A percentile compares a stretch with the other conserved stretches of the same genome.
These are phyloP conservation scores for Pseudogymnoascus sp. DNA, from an alignment of 2,329 filamentous ascomycete species.

Conservation along the genomic window DNA sequence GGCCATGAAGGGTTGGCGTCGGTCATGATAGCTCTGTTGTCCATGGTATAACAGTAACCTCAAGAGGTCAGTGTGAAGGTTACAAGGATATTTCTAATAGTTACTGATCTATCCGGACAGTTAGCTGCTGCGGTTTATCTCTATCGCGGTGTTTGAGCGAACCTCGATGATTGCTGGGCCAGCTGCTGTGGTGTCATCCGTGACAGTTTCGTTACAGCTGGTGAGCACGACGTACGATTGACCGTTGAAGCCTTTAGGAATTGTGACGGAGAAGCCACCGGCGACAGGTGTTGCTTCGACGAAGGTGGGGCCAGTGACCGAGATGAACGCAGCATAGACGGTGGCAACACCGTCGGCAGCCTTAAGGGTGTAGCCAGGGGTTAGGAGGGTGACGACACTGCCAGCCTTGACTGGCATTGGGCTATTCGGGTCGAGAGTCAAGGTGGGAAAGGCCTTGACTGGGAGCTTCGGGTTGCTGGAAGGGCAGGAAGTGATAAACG, in stretches of 20 bases:
- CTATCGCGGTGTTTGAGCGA: neutral
- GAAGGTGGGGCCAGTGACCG: slow-evolving; percentile 33
- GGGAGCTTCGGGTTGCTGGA: slow-evolving; percentile 44
- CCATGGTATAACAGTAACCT: neutral
- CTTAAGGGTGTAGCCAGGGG: slow-evolving; percentile 20
- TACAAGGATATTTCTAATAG: neutral
- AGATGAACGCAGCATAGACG: slow-evolving; percentile 33
- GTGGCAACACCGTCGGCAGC: slow-evolving; percentile 18
- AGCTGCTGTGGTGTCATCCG: slow-evolving; percentile 32
- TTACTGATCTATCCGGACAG: neutral
- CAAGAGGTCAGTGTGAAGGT: neutral
- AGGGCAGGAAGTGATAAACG: slow-evolving; percentile 53
- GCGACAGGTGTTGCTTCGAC: slow-evolving; percentile 21
- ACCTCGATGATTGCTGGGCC: slow-evolving; percentile 27
- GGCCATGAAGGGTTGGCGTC: neutral
- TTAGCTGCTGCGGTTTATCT: neutral
- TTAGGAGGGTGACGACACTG: slow-evolving; percentile 23
- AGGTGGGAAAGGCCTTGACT: slow-evolving; percentile 50
- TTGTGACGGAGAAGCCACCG: slow-evolving; percentile 24
- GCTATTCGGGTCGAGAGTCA: slow-evolving; percentile 28
- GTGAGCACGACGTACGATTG: slow-evolving; percentile 35
- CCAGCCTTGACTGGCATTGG: slow-evolving; percentile 20
- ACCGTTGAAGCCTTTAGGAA: slow-evolving; percentile 30
- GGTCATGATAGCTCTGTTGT: neutral
- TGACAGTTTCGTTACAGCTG: slow-evolving; percentile 28